phyloP scores from a whole-genome alignment of 305 asterid species.

The Solanum chacoense region DNA sequence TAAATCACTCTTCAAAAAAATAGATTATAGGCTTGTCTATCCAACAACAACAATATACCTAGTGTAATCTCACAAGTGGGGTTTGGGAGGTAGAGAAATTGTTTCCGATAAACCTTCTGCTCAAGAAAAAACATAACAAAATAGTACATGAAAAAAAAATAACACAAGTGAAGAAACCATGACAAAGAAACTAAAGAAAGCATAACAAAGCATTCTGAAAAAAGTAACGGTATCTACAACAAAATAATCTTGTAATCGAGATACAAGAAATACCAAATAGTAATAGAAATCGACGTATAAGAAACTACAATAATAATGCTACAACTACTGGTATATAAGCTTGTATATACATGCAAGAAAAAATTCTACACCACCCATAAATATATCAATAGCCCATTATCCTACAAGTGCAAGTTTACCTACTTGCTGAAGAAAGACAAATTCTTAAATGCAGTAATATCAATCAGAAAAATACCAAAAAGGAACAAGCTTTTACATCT shows the following conservation, averaged over 20 bases:
- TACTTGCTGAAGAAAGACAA: slow-evolving; percentile 20
- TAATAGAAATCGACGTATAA: neutral
- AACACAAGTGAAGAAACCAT: neutral
- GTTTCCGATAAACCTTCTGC: neutral
- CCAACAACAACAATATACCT: neutral
- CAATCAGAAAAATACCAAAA: neutral
- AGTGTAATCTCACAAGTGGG: neutral
- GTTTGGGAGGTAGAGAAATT: neutral
- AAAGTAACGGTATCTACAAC: neutral
- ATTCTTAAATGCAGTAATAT: neutral
- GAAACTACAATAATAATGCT: neutral
- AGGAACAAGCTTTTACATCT: neutral
- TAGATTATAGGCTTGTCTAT: neutral
- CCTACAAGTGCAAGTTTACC: neutral
- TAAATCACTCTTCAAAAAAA: neutral
- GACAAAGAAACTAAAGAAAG: neutral
- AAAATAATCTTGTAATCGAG: neutral
- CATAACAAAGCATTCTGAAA: neutral
- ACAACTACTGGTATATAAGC: neutral
- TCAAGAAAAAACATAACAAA: neutral
- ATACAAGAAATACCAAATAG: neutral
- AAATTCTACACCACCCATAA: neutral
- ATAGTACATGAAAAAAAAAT: neutral
- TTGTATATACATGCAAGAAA: neutral
- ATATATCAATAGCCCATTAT: neutral